These are phyloP conservation scores for Ceratobasidium sp. DNA, from an alignment of 1,284 basidiomycete genomes.

Conservation along the genomic window DNA sequence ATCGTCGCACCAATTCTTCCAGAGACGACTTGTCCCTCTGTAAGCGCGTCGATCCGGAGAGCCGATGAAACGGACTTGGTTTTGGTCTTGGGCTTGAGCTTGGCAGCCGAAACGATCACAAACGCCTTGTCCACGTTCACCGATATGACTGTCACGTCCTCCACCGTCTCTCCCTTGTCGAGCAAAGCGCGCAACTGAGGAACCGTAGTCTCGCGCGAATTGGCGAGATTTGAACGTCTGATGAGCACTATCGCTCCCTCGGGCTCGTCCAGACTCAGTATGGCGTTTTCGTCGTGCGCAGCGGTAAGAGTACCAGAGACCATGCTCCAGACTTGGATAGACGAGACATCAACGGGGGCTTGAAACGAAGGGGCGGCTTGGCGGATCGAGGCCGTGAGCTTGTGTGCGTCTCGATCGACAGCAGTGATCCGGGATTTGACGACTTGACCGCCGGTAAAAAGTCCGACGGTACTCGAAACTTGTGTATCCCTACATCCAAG, in stretches of 20 bases:
- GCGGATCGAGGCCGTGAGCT: constrained; percentile 88
- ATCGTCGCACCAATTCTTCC: constrained; percentile 79
- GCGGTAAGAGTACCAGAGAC: constrained; percentile 79
- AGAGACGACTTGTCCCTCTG: constrained; percentile 77
- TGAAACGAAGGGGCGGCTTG: constrained; percentile 76
- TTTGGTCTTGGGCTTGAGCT: constrained; percentile 55
- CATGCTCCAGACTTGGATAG: constrained; percentile 80
- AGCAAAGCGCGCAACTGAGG: constrained; percentile 78
- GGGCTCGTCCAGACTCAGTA: constrained; percentile 75
- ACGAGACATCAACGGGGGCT: constrained; percentile 71
- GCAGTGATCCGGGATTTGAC: constrained; percentile 88
- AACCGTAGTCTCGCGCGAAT: constrained; percentile 74
- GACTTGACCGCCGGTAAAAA: constrained; percentile 84
- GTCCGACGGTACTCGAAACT: constrained; percentile 72
- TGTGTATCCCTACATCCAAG: constrained; percentile 67
- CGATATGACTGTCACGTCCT: constrained; percentile 88
- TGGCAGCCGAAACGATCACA: constrained; percentile 80
- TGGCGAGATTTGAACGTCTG: constrained; percentile 90
- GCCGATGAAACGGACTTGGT: background rate
- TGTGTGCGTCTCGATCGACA: constrained; percentile 72
- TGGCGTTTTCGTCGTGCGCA: constrained; percentile 86
- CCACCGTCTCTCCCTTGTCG: constrained; percentile 78
- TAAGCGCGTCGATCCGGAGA: constrained; percentile 55
- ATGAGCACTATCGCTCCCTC: constrained; percentile 84
- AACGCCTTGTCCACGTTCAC: constrained; percentile 89